phyloP scores from a whole-genome alignment of 352 stramenopile genomes.

The Aphanomyces euteiches region DNA sequence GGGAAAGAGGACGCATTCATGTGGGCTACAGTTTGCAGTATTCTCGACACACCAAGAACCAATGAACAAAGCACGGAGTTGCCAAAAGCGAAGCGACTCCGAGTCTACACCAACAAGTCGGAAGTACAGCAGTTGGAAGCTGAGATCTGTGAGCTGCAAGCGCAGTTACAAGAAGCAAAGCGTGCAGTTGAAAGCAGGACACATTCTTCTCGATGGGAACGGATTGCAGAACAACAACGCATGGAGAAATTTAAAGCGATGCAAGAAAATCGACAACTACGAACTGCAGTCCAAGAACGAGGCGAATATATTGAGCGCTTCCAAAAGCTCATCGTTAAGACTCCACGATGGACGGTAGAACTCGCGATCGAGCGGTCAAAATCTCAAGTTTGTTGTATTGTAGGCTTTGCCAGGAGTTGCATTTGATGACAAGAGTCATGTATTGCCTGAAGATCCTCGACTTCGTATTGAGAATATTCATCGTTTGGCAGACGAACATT shows the following conservation, averaged over 20 bases:
- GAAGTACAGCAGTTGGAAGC: not conserved
- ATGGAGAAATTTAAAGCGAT: not conserved
- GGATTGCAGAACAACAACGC: not conserved
- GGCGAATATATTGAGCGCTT: not conserved
- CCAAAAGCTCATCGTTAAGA: not conserved
- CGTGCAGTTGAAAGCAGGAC: not conserved
- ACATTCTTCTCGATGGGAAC: not conserved
- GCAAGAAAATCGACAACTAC: not conserved
- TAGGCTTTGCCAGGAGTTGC: too few species aligned
- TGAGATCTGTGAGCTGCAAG: not conserved
- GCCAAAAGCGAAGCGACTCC: not conserved
- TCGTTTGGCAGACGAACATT: not conserved
- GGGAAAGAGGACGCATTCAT: not conserved
- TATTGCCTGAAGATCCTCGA: not conserved
- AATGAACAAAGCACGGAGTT: too few species aligned
- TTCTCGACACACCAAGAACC: not conserved
- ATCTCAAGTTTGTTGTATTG: too few species aligned
- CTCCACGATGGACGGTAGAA: not conserved
- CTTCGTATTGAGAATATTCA: not conserved
- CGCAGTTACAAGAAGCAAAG: not conserved
- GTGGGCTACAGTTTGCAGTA: conserved; percentile 4
- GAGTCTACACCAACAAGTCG: not conserved
- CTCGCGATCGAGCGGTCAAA: not conserved
- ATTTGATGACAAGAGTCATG: not conserved
- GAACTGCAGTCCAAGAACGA: not conserved